Conservation (phyloP, 108 stramenopile genomes). For the Nitzschia palea region DNA sequence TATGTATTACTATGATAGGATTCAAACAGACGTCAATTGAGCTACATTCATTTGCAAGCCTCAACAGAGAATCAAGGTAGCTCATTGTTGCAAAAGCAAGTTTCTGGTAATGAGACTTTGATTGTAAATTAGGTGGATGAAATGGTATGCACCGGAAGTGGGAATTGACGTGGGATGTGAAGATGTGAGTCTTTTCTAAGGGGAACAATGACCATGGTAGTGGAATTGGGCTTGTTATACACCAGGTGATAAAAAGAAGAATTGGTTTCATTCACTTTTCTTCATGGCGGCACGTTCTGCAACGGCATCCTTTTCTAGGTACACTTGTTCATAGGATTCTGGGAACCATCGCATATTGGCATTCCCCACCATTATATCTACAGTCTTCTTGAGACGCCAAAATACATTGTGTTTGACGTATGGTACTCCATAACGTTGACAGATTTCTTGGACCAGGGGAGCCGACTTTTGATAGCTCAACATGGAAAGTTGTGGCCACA, state of each 20-base stretch:
- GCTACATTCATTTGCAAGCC: too few species aligned
- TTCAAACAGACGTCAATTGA: too few species aligned
- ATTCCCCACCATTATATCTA: conserved; percentile 71
- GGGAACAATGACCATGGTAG: too few species aligned
- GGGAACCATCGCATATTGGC: conserved; percentile 60
- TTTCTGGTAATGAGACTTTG: too few species aligned
- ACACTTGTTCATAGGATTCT: conserved; percentile 35
- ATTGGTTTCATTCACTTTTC: conserved; percentile 1
- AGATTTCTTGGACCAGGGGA: conserved; percentile 51
- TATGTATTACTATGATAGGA: too few species aligned
- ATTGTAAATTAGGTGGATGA: too few species aligned
- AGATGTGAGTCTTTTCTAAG: too few species aligned
- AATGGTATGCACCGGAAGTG: too few species aligned
- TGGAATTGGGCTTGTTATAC: not conserved
- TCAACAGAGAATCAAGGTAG: too few species aligned
- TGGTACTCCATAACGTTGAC: conserved; percentile 52
- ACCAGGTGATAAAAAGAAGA: not conserved
- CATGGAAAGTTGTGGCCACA: conserved; percentile 72
- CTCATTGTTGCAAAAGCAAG: too few species aligned
- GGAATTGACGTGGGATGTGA: too few species aligned
- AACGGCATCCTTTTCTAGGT: conserved; percentile 21
- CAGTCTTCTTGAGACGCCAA: conserved; percentile 51
- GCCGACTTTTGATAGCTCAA: conserved; percentile 58
- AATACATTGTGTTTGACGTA: conserved; percentile 65
- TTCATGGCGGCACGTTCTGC: conserved; percentile 8